Percentiles rank a stretch among this genome's conserved stretches.
These are phyloP conservation scores for Aspergillus tanneri DNA, from an alignment of 2,329 filamentous ascomycete species.

Conservation along the genomic window DNA sequence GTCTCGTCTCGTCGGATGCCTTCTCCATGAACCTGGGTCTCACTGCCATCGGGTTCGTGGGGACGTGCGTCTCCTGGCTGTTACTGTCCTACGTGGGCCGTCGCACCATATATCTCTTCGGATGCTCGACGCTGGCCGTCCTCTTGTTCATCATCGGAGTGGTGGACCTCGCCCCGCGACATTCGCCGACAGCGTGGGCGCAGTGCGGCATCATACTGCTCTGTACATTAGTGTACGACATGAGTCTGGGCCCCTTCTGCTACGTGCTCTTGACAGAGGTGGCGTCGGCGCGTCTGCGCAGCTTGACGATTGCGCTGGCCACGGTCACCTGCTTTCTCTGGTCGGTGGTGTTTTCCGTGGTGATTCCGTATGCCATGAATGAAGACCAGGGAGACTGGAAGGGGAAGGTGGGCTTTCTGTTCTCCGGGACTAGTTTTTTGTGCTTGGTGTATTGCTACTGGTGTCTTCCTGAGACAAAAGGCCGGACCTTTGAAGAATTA, in stretches of 20 bases:
- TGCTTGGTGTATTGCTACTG: slow-evolving; percentile 33
- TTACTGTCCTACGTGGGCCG: slow-evolving; percentile 41
- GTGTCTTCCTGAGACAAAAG: slow-evolving; percentile 33
- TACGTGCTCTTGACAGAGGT: slow-evolving; percentile 54
- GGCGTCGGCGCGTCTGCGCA: slow-evolving; percentile 52
- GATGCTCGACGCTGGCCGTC: slow-evolving; percentile 34
- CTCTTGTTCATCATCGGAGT: slow-evolving; percentile 41
- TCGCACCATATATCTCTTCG: slow-evolving; percentile 41
- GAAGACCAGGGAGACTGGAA: slow-evolving; percentile 28
- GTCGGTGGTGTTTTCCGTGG: slow-evolving; percentile 33
- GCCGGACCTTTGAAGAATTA: slow-evolving; percentile 30
- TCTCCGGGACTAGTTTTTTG: slow-evolving; percentile 24
- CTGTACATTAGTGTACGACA: slow-evolving; percentile 51
- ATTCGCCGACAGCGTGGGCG: slow-evolving; percentile 36
- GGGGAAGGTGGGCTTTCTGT: slow-evolving; percentile 36
- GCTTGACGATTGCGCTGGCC: slow-evolving; percentile 48
- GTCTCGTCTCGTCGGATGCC: slow-evolving; percentile 23
- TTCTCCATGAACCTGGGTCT: slow-evolving; percentile 42
- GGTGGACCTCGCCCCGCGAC: slow-evolving; percentile 38
- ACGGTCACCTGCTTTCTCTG: slow-evolving; percentile 24
- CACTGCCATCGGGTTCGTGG: slow-evolving; percentile 44
- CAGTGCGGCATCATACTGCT: slow-evolving; percentile 40
- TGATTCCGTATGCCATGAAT: slow-evolving; percentile 39
- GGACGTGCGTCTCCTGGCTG: slow-evolving; percentile 44
- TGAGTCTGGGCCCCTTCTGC: slow-evolving; percentile 55